Evolutionary conservation across 345 rosid genomes (phyloP), one percentile per base, ranked within the genome.

Genomic region (Salix brachista): DNA sequence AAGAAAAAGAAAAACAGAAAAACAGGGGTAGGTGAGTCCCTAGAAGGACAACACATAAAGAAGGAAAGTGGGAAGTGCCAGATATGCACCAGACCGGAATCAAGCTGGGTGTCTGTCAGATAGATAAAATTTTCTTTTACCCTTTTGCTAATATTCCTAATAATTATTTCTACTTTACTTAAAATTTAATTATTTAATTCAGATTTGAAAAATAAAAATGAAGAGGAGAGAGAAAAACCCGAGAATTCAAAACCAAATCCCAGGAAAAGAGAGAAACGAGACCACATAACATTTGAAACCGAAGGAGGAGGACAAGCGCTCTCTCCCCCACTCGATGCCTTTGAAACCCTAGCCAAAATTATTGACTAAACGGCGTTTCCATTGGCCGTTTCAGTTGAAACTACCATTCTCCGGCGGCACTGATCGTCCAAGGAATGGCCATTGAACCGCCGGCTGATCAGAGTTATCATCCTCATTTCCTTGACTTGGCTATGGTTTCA

Each of bases 361-460:
- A 8, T 36, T 42, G 23, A 50, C 18, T 21, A n/a, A 12, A 54
- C 14, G 77, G 46, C 6, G 61, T 74, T 30, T 74, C 30, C 21
- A 5, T 65, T 21, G 67, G 64, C 77, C 71, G 6, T 66, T 58
- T 32, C 1, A 6, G 8, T 28, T 74, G 8, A 56, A 16, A 34
- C 37, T 21, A 34, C 54, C 41, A 10, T 67, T 48, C 8, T 36
- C 30, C n/a, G 65, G 8, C 44, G 42, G 28, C 61, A 8, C 28
- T 36, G 18, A 16, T 65, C 77, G 7, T 61, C 70, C 71, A 70
- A 3, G 78, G 67, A 44, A 67, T 67, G 72, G 78, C 72, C 72
- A 9, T n/a, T 50, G 65, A 36, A 67, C 72, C 56, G 56, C 67
- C 72, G 21, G 54, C 72, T 37, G 65, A 46, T 16, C 64, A 30